Conservation (phyloP, 2,329 filamentous ascomycete genomes). For the Scedosporium minutisporum region DNA sequence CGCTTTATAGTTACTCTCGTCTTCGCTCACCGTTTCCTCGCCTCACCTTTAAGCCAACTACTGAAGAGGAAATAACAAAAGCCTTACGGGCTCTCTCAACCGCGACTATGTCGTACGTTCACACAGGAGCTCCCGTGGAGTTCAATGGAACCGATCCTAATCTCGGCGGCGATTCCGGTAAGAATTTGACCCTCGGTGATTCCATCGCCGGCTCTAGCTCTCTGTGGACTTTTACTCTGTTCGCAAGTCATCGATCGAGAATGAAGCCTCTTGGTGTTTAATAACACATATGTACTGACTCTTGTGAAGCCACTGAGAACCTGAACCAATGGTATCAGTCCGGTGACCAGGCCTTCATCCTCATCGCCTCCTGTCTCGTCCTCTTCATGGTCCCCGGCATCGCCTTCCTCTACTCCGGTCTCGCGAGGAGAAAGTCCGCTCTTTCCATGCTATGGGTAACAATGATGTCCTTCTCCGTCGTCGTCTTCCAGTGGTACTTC, state of each 20-base stretch:
- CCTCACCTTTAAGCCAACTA: too few relatives aligned
- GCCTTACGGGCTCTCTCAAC: not conserved
- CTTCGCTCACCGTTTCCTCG: not conserved
- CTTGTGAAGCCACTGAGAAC: constrained; percentile 60
- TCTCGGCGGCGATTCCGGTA: constrained; percentile 71
- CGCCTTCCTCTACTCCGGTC: constrained; percentile 92
- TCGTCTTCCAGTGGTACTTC: constrained; percentile 99
- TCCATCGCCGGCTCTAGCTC: too few relatives aligned
- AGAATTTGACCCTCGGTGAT: constrained; percentile 19
- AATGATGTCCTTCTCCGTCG: constrained; percentile 85
- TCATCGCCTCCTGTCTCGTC: constrained; percentile 84
- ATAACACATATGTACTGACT: not conserved
- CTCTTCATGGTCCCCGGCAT: constrained; percentile 95
- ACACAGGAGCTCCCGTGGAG: constrained; percentile 44
- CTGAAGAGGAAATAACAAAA: not conserved
- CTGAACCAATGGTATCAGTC: constrained; percentile 92
- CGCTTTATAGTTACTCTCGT: not conserved
- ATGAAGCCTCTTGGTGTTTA: constrained; percentile 4
- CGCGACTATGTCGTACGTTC: constrained; percentile 46
- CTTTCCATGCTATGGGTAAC: constrained; percentile 95
- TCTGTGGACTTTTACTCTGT: too few relatives aligned
- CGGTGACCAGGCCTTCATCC: constrained; percentile 90
- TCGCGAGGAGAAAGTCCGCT: constrained; percentile 95
- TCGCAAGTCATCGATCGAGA: not conserved
- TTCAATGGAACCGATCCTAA: constrained; percentile 57